Conservation (phyloP, 371 early-diverging fungal genomes). For the Mucor racemosus region DNA sequence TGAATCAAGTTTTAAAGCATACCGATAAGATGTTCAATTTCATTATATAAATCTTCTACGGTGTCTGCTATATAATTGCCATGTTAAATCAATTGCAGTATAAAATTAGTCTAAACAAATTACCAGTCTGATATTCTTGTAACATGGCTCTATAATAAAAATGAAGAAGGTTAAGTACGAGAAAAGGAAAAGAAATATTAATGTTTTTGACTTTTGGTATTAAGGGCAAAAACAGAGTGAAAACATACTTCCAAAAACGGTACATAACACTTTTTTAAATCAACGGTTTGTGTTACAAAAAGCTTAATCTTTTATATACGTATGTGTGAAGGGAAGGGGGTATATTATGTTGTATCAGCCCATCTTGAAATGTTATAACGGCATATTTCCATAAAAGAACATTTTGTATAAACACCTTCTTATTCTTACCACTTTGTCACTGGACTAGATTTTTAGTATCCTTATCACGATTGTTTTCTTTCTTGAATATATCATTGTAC, state of each 20-base stretch:
- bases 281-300: not conserved
- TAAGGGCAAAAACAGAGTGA: constrained; percentile 2
- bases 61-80: constrained; percentile 6
- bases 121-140: constrained; percentile 14
- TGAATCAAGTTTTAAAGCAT: not conserved
- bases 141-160: not conserved
- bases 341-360: no score
- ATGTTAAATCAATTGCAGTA: not conserved
- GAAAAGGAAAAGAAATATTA: constrained; percentile 4
- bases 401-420: no score
- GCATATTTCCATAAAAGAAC: no score
- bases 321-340: no score
- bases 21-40: constrained; percentile 32
- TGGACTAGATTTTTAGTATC: no score
- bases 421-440: no score
- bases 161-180: not conserved
- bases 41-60: constrained; percentile 24
- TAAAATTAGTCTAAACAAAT: not conserved
- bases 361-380: no score
- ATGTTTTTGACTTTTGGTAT: not conserved
- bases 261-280: not conserved
- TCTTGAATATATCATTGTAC: no score
- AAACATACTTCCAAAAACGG: constrained; percentile 27
- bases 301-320: not conserved
- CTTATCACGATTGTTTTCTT: no score